These are phyloP conservation scores for Malus hybrid DNA, from an alignment of 331 rosid genomes.

Conservation along the genomic window DNA sequence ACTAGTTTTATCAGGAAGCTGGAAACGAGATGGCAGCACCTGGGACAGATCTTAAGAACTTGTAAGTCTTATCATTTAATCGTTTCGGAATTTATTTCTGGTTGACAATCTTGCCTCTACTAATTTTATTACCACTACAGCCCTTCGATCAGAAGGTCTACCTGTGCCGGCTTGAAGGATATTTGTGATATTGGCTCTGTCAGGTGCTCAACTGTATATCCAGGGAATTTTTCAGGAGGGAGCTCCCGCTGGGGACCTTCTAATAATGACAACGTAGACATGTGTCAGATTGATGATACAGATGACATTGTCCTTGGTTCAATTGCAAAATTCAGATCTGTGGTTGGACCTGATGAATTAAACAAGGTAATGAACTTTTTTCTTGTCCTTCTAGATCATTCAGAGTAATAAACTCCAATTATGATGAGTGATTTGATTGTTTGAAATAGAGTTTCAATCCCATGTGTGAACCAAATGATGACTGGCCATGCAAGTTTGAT, in stretches of 20 bases:
- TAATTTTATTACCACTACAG: slow-evolving; percentile 31
- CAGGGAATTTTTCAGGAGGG: slow-evolving; percentile 27
- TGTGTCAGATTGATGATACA: slow-evolving; percentile 67
- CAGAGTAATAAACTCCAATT: slow-evolving; percentile 6
- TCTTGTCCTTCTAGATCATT: slow-evolving; percentile 3
- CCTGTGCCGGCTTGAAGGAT: slow-evolving; percentile 60
- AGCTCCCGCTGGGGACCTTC: slow-evolving; percentile 37
- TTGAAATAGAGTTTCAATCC: slow-evolving; percentile 74
- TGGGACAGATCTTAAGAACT: slow-evolving; percentile 42
- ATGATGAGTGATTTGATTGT: slow-evolving; percentile 12
- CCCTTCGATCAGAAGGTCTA: slow-evolving; percentile 37
- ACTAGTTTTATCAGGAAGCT: slow-evolving; percentile 40
- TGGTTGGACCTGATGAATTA: slow-evolving; percentile 33
- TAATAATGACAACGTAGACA: slow-evolving; percentile 54
- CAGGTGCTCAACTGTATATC: slow-evolving; percentile 43
- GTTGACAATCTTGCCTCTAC: slow-evolving; percentile 9
- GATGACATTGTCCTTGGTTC: slow-evolving; percentile 48
- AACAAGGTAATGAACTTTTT: slow-evolving; percentile 44
- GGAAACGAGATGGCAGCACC: slow-evolving; percentile 35
- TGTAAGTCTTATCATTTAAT: slow-evolving; percentile 35
- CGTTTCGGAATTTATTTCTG: slow-evolving; percentile 9
- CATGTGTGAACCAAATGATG: slow-evolving; percentile 63
- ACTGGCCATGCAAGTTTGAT: slow-evolving; percentile 46
- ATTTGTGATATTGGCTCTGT: slow-evolving; percentile 56
- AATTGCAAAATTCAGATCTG: slow-evolving; percentile 41